Evolutionary conservation across 495 filamentous ascomycete species (phyloP), one percentile per base, ranked within the genome.

Genomic region (Aspergillus funiculosus): DNA sequence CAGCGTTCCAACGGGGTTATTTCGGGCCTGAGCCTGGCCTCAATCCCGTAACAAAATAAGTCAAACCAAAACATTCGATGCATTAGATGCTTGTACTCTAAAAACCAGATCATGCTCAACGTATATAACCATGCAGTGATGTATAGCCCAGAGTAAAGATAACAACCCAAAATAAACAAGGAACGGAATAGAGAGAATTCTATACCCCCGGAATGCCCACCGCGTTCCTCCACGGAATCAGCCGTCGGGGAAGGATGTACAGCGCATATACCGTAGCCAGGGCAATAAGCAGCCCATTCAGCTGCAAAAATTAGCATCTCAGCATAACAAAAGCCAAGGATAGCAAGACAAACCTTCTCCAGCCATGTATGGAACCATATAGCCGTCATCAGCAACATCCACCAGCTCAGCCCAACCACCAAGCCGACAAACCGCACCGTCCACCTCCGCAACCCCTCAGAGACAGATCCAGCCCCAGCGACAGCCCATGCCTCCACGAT

Each of bases 361-460:
- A 90, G 81, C 92, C 91, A 96, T 4, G 92, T 96, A 62, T 98
- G 92, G 48, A 98, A 98, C 71, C 89, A 96, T 32, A 89, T 85
- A 8, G 90, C 88, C 30, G 92, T 98, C 92, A 98, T 98, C 37
- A 96, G 72, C 63, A 96, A 63, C 91, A 97, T 97, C 85, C 89
- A 96, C 77, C 79, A 82, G 48, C 80, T 83, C 57, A 95, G 53
- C 4, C 66, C 79, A 13, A 62, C 56, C 36, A 76, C 66, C n/a
- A 47, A 57, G 52, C 57, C 68, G 43, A 60, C 77, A 61, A 60
- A 62, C 59, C 54, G 82, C 58, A 52, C 80, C 59, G 31, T 56
- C 76, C 59, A 79, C 52, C 56, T 77, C 20, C 70, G 65, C 47
- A 47, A 58, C 30, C 68, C 43, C 9, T 21, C 29, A 2, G 28